Evolutionary conservation across 768 basidiomycete species (phyloP), one percentile per base, ranked within the genome.

Genomic region (Galerina marginata): DNA sequence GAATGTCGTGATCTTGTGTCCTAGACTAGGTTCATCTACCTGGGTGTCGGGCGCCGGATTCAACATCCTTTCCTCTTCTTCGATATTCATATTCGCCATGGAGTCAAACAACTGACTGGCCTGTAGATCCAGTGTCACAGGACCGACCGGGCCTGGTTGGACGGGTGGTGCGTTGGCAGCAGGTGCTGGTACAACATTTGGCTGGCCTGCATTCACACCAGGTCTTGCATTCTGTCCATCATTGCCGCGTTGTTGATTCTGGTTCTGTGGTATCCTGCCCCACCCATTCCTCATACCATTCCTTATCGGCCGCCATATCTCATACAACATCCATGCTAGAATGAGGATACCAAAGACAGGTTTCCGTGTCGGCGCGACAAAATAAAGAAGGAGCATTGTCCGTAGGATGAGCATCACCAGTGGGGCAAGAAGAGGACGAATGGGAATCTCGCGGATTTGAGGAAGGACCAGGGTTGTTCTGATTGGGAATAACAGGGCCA

Each of bases 361-460:
- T 56, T 90, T 89, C 64, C 88, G 81, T 6, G 88, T 82, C 0
- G 91, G 91, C 4, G 88, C 87, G 67, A 92, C 87, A 71, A 92
- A 91, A 72, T 92, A 92, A 3, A 92, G 78, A 29, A 92, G 76
- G 11, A 92, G 78, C 11, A 84, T 65, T 3, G 87, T 90, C 54
- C 91, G 87, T 67, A 92, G 78, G 6, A 84, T 57, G n/a, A 92
- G 80, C 81, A 92, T 82, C 55, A 87, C 65, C 12, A 91, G 69
- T 0, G 91, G 88, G n/a, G 84, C 79, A 43, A 92, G 66, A 5
- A 92, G 78, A 4, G 89, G 88, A 33, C 90, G 86, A 23, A 91
- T 56, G 4, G 87, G 87, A 40, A 90, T 77, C 49, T 86, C 86
- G 39, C 83, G 82, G 12, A 88, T 67, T 59, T 82, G 81, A 43